Conservation (phyloP, 805 yeast species). For the Yarrowia keelungensis region DNA sequence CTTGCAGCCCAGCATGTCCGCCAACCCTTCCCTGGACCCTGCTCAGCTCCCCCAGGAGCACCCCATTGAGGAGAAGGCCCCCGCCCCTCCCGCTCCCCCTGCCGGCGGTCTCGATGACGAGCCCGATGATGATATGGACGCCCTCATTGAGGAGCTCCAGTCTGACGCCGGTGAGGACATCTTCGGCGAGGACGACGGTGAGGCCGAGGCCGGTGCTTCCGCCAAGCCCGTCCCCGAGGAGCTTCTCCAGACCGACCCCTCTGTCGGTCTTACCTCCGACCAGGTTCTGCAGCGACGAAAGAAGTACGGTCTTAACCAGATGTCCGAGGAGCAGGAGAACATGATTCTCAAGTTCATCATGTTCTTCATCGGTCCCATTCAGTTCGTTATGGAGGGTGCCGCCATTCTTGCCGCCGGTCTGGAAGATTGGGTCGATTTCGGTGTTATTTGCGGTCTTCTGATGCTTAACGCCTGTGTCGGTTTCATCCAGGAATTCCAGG, state of each 20-base stretch:
- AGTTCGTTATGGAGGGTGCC: conserved; percentile 97
- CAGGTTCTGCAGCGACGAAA: conserved; percentile 85
- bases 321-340: conserved; percentile 89
- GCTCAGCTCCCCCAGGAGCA: conserved; percentile 40
- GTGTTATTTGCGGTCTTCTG: conserved; percentile 90
- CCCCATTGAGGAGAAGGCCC: conserved; percentile 55
- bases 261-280: conserved; percentile 74
- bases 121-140: conserved; percentile 71
- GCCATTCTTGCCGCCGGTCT: conserved; percentile 95
- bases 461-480: conserved; percentile 91
- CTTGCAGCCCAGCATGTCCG: conserved; percentile 39
- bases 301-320: conserved; percentile 88
- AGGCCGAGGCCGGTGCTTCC: conserved; percentile 58
- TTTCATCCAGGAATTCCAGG: conserved; percentile 96
- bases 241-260: conserved; percentile 80
- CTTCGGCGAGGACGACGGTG: conserved; percentile 46
- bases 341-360: conserved; percentile 75
- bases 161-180: conserved; percentile 61
- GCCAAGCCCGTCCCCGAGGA: conserved; percentile 87
- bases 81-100: conserved; percentile 50
- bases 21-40: conserved; percentile 40
- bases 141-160: conserved; percentile 69
- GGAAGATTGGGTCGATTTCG: conserved; percentile 98
- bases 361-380: conserved; percentile 95
- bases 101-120: conserved; percentile 56